phyloP scores from a whole-genome alignment of 2,329 filamentous ascomycete genomes.

The Dendrostoma leiphaemia region DNA sequence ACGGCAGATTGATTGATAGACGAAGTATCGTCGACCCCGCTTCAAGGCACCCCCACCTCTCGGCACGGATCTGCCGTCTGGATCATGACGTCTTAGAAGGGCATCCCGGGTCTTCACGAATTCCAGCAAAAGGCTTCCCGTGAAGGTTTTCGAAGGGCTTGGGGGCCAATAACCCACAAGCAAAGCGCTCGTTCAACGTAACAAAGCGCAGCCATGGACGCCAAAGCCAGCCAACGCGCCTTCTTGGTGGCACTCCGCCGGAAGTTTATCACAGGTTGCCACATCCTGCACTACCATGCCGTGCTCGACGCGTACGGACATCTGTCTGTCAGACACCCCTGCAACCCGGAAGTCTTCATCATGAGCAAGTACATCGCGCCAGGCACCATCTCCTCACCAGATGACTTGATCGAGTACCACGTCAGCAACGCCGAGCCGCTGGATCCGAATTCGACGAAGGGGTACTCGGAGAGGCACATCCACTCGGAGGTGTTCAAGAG shows the following conservation, averaged over 20 bases:
- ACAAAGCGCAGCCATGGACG: background rate
- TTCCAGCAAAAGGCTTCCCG: background rate
- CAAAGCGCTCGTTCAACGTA: too few species aligned
- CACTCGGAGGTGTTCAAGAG: conserved; percentile 45
- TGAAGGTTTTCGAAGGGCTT: background rate
- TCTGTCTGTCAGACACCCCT: conserved; percentile 49
- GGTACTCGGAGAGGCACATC: conserved; percentile 44
- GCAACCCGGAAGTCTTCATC: conserved; percentile 42
- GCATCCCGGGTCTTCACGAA: background rate
- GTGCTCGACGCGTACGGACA: conserved; percentile 56
- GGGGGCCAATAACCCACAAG: too few species aligned
- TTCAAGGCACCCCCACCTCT: background rate
- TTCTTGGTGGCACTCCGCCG: conserved; percentile 9
- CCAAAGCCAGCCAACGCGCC: background rate
- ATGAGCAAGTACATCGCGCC: conserved; percentile 47
- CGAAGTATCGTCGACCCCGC: background rate
- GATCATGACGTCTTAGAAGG: background rate
- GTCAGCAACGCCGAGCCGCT: conserved; percentile 40
- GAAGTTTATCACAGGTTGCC: conserved; percentile 41
- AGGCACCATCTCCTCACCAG: conserved; percentile 39
- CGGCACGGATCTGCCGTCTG: background rate
- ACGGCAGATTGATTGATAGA: background rate
- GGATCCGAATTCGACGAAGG: conserved; percentile 33
- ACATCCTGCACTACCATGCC: conserved; percentile 49
- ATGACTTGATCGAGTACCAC: conserved; percentile 46